A percentile compares a stretch with the other conserved stretches of the same genome.
These are phyloP conservation scores for Apostasia shenzhenica DNA, from an alignment of 106 monocot genomes.

Conservation along the genomic window DNA sequence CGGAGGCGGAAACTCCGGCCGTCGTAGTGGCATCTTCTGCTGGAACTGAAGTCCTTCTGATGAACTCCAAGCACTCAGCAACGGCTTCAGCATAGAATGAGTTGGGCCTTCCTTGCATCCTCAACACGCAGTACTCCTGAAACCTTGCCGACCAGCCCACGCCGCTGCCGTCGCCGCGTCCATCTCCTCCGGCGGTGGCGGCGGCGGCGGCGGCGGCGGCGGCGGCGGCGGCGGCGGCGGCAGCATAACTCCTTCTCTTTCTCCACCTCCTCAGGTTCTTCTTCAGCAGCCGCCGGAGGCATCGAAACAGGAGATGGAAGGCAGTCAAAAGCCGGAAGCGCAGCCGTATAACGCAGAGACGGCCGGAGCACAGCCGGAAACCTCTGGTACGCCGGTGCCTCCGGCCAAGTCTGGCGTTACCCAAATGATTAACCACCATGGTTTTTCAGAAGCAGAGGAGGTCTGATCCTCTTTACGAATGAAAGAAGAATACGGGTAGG, in stretches of 20 bases:
- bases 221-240: neutral
- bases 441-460: no score
- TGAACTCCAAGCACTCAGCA: constrained; percentile 41
- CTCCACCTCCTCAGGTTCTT: neutral
- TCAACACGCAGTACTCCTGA: neutral
- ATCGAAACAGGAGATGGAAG: neutral
- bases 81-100: constrained; percentile 38
- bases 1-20: neutral
- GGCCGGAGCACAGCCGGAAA: constrained; percentile 7
- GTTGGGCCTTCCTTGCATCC: constrained; percentile 13
- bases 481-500: no score
- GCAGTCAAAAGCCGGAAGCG: neutral
- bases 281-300: constrained; percentile 4
- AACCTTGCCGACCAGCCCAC: neutral
- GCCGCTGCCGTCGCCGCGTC: neutral
- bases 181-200: neutral
- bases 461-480: no score
- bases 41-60: constrained; percentile 24
- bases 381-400: constrained; percentile 15
- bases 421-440: neutral
- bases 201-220: neutral
- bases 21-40: neutral
- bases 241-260: neutral
- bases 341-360: neutral
- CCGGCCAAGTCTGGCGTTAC: constrained; percentile 11